Base-by-base conservation (phyloP, 2,329 filamentous ascomycete species). In the Ilyonectria destructans region DNA sequence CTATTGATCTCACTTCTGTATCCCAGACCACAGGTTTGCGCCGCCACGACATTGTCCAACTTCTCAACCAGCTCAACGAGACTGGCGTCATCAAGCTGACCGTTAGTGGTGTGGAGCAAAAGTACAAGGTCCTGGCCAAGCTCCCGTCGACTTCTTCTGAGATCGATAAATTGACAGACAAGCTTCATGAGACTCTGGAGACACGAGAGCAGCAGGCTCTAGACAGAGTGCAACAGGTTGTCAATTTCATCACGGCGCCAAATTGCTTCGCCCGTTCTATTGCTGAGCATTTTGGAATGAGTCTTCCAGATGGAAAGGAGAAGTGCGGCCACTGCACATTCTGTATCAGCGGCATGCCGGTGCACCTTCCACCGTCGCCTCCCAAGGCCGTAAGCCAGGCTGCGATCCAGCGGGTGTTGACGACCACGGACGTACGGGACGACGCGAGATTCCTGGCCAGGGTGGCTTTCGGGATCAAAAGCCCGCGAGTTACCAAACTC, bases 401-500 rank as follows among this genome's bases (percentile, higher is more conserved):
- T 0, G 80, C 80, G 0, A 85, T 90, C 54, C 64, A 77, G 7
- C 76, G 73, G 1, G 78, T 91, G 0, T 77, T 91, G 1, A 68
- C 76, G 0, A 80, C 77, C 0, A 84, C 86, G 13, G 71, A 78
- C 1, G 83, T 85, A 1, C 81, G 87, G 2, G 87, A 91, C 54
- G 89, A 92, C 74, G 82, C 89, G 2, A 78, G 89, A 13, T 87
- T 90, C 69, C 79, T 91, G 31, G 88, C 90, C 0, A 83, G 87
- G 21, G 79, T 91, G 4, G 89, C 89, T 0, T 91, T 91, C 74
- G 90, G 90, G 0, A 91, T 91, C 74, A 82, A 81, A 51, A 91
- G 88, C 70, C 90, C 89, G 0, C 79, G 88, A 1, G 82, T 89
- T 1, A 82, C 78, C 6, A 77, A 80, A 43, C 75, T 89, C 59